A percentile compares a stretch with the other conserved stretches of the same genome.
phyloP scores from a whole-genome alignment of 2,329 filamentous ascomycete species.

The Apiospora marii region DNA sequence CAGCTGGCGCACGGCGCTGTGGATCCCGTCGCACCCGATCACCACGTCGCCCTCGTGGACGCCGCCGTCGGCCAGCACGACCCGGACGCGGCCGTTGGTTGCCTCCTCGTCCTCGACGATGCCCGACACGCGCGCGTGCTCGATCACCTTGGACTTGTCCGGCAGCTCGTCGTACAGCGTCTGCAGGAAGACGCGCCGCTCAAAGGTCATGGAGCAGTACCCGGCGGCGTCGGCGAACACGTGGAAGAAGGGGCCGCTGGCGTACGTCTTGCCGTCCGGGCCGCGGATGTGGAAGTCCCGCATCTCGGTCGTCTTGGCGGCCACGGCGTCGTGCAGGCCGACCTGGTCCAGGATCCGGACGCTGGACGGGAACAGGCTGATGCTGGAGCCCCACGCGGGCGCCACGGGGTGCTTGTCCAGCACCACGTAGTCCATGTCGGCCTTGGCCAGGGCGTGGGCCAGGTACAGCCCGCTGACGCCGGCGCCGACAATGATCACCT shows the following conservation, averaged over 20 bases:
- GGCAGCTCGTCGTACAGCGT: constrained; percentile 1
- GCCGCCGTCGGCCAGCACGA: neutral
- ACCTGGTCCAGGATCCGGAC: constrained; percentile 10
- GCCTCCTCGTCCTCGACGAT: neutral
- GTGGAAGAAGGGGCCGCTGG: neutral
- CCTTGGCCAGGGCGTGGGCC: neutral
- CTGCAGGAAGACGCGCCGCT: neutral
- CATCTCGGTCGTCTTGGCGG: neutral
- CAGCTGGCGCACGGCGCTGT: constrained; percentile 2
- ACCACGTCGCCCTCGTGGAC: constrained; percentile 2
- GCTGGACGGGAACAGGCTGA: neutral
- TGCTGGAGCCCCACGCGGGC: constrained; percentile 1
- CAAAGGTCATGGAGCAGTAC: neutral
- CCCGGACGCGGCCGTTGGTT: neutral
- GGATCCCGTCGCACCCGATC: constrained; percentile 3
- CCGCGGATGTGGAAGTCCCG: neutral
- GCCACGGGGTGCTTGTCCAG: constrained; percentile 15
- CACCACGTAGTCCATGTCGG: constrained; percentile 16
- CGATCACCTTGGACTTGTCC: constrained; percentile 1
- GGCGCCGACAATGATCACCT: constrained; percentile 26
- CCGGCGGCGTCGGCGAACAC: neutral
- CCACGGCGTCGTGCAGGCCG: neutral
- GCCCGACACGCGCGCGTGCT: neutral
- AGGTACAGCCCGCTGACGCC: constrained; percentile 6
- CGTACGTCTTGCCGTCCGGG: neutral